Conservation (phyloP, 768 basidiomycete species). For the Pluteus cervinus region DNA sequence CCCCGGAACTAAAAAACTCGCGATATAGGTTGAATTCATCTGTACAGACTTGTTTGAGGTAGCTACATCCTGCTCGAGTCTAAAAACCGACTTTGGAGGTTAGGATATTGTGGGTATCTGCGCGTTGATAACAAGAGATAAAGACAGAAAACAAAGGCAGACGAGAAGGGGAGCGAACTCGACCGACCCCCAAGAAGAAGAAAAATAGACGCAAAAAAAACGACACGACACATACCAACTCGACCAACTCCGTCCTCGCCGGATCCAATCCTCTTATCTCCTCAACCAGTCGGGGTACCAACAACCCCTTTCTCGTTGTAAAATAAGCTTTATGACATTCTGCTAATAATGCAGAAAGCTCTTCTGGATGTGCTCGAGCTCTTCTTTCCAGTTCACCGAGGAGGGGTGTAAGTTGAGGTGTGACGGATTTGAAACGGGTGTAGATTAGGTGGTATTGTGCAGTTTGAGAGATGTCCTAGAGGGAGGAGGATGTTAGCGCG, state of each 20-base stretch:
- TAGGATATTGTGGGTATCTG: neutral
- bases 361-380: conserved; percentile 72
- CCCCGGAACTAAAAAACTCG: conserved; percentile 84
- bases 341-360: conserved; percentile 67
- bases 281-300: conserved; percentile 67
- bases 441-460: conserved; percentile 85
- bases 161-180: no score
- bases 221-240: conserved; percentile 48
- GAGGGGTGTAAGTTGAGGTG: conserved; percentile 68
- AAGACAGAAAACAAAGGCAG: no score
- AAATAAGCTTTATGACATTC: conserved; percentile 92
- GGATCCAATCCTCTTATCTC: conserved; percentile 86
- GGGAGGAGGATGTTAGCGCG: neutral
- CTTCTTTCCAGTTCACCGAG: conserved; percentile 83
- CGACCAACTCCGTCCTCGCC: conserved; percentile 74
- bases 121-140: no score
- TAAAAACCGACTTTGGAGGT: conserved; percentile 20
- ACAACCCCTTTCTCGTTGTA: conserved; percentile 58
- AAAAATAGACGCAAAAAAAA: neutral
- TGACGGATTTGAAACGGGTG: conserved; percentile 75
- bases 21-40: conserved; percentile 87
- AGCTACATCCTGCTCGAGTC: conserved; percentile 90
- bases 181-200: no score
- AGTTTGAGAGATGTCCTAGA: conserved; percentile 69
- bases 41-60: conserved; percentile 84